These are phyloP conservation scores for Fusarium foetens DNA, from an alignment of 2,329 filamentous ascomycete species.

Conservation along the genomic window DNA sequence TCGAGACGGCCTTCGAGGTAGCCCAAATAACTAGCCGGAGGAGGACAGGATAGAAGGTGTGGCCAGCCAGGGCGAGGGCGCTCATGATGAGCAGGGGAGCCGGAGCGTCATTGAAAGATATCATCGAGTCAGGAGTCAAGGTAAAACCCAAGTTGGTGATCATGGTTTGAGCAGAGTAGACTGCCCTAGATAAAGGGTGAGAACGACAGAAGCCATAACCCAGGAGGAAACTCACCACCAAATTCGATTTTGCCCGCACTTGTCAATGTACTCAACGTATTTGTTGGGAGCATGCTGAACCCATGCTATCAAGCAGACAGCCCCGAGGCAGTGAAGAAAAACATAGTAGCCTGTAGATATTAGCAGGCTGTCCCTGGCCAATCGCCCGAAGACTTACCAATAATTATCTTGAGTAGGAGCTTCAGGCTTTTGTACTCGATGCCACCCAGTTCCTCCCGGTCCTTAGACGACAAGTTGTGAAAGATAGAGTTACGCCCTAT, in stretches of 20 bases:
- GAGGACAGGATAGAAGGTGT: slow-evolving; percentile 67
- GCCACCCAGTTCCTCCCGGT: slow-evolving; percentile 59
- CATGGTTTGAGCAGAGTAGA: slow-evolving; percentile 63
- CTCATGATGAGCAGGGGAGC: slow-evolving; percentile 59
- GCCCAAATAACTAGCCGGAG: slow-evolving; percentile 68
- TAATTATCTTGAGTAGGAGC: slow-evolving; percentile 58
- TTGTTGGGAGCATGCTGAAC: slow-evolving; percentile 54
- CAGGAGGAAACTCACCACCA: slow-evolving; percentile 58
- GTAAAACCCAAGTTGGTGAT: slow-evolving; percentile 64
- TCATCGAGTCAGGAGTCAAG: slow-evolving; percentile 65
- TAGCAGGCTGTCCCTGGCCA: neutral
- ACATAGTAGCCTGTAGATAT: slow-evolving; percentile 54
- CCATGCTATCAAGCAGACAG: slow-evolving; percentile 60
- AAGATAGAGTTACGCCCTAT: slow-evolving; percentile 60
- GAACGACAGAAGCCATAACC: neutral
- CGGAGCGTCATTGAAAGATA: slow-evolving; percentile 57
- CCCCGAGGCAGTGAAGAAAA: slow-evolving; percentile 58
- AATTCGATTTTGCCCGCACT: slow-evolving; percentile 52
- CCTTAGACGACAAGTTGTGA: slow-evolving; percentile 53
- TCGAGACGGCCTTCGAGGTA: slow-evolving; percentile 58
- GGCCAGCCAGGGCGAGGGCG: slow-evolving; percentile 61
- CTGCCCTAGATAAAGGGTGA: slow-evolving; percentile 50
- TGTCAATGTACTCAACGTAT: slow-evolving; percentile 53
- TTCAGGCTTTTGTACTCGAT: slow-evolving; percentile 63
- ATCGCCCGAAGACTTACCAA: slow-evolving; percentile 44